A percentile compares a stretch with the other conserved stretches of the same genome.
Evolutionary conservation across 257 asterid genomes (phyloP).

Genomic region (Catharanthus roseus): DNA sequence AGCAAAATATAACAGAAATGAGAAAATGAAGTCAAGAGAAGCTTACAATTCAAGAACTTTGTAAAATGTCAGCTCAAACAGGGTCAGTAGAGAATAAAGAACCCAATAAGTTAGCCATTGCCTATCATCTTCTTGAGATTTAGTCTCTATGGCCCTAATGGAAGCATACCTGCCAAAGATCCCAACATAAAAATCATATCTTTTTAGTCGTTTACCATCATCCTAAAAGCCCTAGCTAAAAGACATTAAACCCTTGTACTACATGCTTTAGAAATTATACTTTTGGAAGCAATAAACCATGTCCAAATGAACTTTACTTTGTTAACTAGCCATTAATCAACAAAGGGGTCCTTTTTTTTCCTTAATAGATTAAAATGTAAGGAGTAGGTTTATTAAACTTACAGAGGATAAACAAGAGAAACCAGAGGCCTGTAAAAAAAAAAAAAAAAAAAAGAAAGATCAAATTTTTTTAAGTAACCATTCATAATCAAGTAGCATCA

Average conservation of each 20-base stretch:
- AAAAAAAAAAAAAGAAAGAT: not conserved
- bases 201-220: not conserved
- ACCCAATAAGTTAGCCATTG: slow-evolving; percentile 99
- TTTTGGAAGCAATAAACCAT: not conserved
- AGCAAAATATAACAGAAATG: not conserved
- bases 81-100: slow-evolving; percentile 71
- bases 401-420: slow-evolving; percentile 88
- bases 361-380: not conserved
- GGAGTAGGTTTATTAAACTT: slow-evolving; percentile 31
- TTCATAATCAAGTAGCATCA: not conserved
- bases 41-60: slow-evolving; percentile 64
- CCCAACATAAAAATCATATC: not conserved
- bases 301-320: not conserved
- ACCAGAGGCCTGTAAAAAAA: slow-evolving; percentile 67
- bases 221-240: not conserved
- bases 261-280: not conserved
- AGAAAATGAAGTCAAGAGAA: not conserved
- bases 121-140: slow-evolving; percentile 63
- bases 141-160: slow-evolving; percentile 76
- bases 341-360: not conserved
- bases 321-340: not conserved
- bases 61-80: slow-evolving; percentile 79
- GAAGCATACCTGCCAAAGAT: slow-evolving; percentile 59
- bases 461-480: not conserved
- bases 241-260: not conserved